phyloP scores from a whole-genome alignment of 2,329 filamentous ascomycete species.

The Nemania sp. region DNA sequence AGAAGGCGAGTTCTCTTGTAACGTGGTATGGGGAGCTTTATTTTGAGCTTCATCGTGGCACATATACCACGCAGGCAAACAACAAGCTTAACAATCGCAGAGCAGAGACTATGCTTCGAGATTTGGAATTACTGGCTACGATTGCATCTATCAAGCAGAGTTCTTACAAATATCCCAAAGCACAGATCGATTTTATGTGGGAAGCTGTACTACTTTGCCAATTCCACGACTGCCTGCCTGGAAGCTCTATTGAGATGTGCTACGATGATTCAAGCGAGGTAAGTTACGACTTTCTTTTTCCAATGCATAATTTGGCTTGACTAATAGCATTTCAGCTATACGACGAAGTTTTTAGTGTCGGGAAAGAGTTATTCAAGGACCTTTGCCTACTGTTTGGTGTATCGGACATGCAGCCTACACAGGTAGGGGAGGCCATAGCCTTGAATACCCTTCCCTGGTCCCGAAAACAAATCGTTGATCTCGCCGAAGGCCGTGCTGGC shows the following conservation, averaged over 20 bases:
- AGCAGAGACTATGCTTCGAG: constrained; percentile 84
- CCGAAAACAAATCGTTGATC: constrained; percentile 77
- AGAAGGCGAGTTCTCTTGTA: constrained; percentile 81
- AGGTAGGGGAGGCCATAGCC: constrained; percentile 66
- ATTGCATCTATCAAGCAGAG: constrained; percentile 80
- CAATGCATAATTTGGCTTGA: not conserved
- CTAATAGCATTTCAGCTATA: constrained; percentile 70
- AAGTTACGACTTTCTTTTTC: constrained; percentile 43
- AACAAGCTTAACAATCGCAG: constrained; percentile 96
- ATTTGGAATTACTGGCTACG: constrained; percentile 89
- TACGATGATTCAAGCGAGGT: constrained; percentile 93
- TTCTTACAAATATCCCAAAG: constrained; percentile 90
- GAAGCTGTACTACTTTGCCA: constrained; percentile 91
- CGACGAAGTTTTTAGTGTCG: constrained; percentile 81
- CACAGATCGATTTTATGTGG: constrained; percentile 96
- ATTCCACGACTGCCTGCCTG: constrained; percentile 97
- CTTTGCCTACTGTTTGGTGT: constrained; percentile 77
- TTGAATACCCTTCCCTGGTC: constrained; percentile 91
- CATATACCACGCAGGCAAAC: constrained; percentile 96
- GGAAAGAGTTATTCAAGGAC: constrained; percentile 76
- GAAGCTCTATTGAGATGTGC: constrained; percentile 96
- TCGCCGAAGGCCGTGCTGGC: constrained; percentile 66
- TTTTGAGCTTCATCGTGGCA: constrained; percentile 96
- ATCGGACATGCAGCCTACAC: constrained; percentile 55
- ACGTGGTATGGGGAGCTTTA: constrained; percentile 99